Evolutionary conservation across 306 rosid genomes (phyloP).

Genomic region (Amphicarpaea edgeworthii): DNA sequence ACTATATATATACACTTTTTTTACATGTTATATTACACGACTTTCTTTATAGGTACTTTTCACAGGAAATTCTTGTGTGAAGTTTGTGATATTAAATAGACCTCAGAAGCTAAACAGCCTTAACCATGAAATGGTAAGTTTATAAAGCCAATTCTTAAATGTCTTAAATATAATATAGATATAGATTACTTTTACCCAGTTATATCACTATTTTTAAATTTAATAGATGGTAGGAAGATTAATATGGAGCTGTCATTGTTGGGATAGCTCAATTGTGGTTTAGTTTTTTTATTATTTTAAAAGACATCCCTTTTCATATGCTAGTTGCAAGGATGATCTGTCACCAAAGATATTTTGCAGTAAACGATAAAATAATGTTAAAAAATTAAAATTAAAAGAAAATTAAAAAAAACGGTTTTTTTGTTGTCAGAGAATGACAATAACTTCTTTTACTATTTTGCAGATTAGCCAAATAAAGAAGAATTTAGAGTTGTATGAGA

Average conservation of each 20-base stretch:
- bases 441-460: background rate
- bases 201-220: background rate
- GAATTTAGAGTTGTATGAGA: slow-evolving; percentile 42
- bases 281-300: background rate
- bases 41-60: slow-evolving; percentile 32
- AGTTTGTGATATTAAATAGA: slow-evolving; percentile 36
- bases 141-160: background rate
- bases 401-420: background rate
- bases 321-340: background rate
- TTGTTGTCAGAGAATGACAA: background rate
- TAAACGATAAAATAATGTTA: background rate
- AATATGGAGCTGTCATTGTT: background rate
- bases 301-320: background rate
- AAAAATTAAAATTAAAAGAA: background rate
- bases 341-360: background rate
- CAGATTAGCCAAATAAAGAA: slow-evolving; percentile 34
- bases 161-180: background rate
- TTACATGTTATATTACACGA: background rate
- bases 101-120: slow-evolving; percentile 32
- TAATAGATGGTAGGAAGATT: background rate
- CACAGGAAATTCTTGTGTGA: slow-evolving; percentile 34
- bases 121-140: slow-evolving; percentile 41
- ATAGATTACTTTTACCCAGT: background rate
- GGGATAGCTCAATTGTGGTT: background rate
- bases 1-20: too few species aligned